Evolutionary conservation across 371 early-diverging fungal species (phyloP), one percentile per base, ranked within the genome.

Genomic region (Mortierella sp.): DNA sequence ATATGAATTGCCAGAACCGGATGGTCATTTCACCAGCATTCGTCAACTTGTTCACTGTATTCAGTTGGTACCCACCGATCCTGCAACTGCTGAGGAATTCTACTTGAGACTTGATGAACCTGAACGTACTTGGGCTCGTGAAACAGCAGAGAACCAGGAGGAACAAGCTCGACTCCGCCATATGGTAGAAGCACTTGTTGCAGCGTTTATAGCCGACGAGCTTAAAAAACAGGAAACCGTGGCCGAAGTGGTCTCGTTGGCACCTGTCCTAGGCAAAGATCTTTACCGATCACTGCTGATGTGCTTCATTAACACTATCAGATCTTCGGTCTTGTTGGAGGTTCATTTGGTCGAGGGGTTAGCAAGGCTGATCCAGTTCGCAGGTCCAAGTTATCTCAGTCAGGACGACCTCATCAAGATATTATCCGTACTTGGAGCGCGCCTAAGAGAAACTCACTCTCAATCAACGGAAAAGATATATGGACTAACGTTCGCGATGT

Each of bases 341-440:
- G 40, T 57, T 22, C 21, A 66, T 24, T 41, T 40, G 16, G 57
- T 66, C 16, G 66, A 66, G 22, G 66, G 66, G 13, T 40, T 66
- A 22, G 66, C 66, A 11, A 47, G 48, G n/a, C 22, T 68, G 8
- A 48, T 68, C 13, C 65, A 65, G 15, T n/a, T 47, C 10, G 45
- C 61, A n/a, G 40, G 47, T 11, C 68, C 68, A 21, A 28, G 52
- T 40, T 21, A 41, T 8, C 47, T 68, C 28, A n/a, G 60, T 13
- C 11, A 59, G 2, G 68, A 68, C 40, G 61, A 68, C 48, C 61
- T 68, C 2, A 60, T 68, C 60, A 59, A 68, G 68, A 60, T 48
- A 21, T 40, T 68, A 4, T 4, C 22, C 6, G 38, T 60, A 19
- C 45, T 68, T 41, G 47, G 43, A 8, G 36, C 15, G 4, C 59